Evolutionary conservation across 345 rosid genomes (phyloP), one percentile per base, ranked within the genome.

Genomic region (Gossypium rotundifolium): DNA sequence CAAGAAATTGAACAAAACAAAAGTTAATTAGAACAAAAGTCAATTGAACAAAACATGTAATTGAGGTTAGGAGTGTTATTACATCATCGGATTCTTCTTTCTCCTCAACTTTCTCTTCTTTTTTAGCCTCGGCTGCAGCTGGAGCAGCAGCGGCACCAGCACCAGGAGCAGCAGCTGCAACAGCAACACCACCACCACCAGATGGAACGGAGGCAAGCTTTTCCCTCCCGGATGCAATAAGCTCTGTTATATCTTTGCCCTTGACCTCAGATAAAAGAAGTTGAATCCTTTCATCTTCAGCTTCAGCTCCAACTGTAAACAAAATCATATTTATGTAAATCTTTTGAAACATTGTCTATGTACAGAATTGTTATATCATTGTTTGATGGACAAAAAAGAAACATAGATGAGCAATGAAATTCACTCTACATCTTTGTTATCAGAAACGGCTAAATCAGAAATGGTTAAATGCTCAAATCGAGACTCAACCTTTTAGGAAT

Each of bases 51-150:
- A 66, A 11, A 6, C 13, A 7, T 9, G 27, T n/a, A n/a, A 33
- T 33, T 33, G 14, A 46, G 38, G 71, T 12, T 71, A 55, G 46
- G 45, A 17, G 42, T 16, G 40, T 10, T 20, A 89, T 85, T 75
- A 92, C 97, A 12, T 91, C 98, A 20, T 93, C 96, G 4, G 93
- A 89, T 72, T 90, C 97, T 74, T 92, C 96, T 75, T 87, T 85
- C 86, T 87, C 88, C 73, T 89, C 96, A 0, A 84, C 88, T 78
- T 90, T 90, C 78, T 92, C 93, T 62, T 89, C 98, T 75, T 89
- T 87, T 87, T 91, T 88, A 9, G 91, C 23, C 87, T 90, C 94
- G 17, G 75, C 81, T n/a, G 90, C 88, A 0, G 89, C 90, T 0
- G 88, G 84, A 0, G 86, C 84, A 1, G 85, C 88, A 4, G 71